A percentile compares a stretch with the other conserved stretches of the same genome.
Evolutionary conservation across 805 yeast species (phyloP).

Genomic region (Starmera dryadoides): DNA sequence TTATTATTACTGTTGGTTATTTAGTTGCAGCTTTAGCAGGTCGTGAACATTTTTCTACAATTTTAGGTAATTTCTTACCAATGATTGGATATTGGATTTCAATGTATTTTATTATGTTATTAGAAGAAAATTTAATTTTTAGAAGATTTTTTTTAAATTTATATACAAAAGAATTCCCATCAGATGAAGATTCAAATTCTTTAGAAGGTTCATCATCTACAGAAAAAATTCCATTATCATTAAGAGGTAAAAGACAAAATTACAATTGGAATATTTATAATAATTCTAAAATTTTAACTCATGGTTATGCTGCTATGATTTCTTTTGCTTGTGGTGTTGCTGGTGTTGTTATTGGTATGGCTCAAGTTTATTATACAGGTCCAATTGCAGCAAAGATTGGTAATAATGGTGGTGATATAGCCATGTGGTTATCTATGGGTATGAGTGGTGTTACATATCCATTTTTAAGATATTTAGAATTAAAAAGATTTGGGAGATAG

Average conservation of each 20-base stretch:
- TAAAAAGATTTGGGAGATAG: constrained; percentile 44
- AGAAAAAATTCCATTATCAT: constrained; percentile 1
- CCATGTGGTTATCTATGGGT: constrained; percentile 73
- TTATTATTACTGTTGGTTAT: constrained; percentile 54
- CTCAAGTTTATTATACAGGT: constrained; percentile 79
- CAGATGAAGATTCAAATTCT: constrained; percentile 4
- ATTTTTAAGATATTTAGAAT: constrained; percentile 53
- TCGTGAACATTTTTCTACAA: constrained; percentile 59
- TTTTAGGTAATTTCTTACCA: constrained; percentile 76
- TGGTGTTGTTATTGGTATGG: constrained; percentile 85
- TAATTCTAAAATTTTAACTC: constrained; percentile 48
- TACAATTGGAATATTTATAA: constrained; percentile 79
- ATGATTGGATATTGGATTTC: constrained; percentile 92
- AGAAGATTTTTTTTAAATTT: constrained; percentile 39
- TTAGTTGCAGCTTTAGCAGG: constrained; percentile 73
- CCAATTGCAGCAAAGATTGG: constrained; percentile 64
- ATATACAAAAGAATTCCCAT: constrained; percentile 37
- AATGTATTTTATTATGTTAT: constrained; percentile 62
- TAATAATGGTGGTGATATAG: constrained; percentile 69
- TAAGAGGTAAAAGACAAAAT: constrained; percentile 28
- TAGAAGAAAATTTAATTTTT: constrained; percentile 70
- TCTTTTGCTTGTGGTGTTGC: constrained; percentile 66
- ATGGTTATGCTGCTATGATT: constrained; percentile 63
- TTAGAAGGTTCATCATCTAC: constrained; percentile 1
- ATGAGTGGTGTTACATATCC: constrained; percentile 64